A percentile compares a stretch with the other conserved stretches of the same genome.
Evolutionary conservation across 148 eudicot genomes (phyloP).

Genomic region (Rhododendron williamsianum): DNA sequence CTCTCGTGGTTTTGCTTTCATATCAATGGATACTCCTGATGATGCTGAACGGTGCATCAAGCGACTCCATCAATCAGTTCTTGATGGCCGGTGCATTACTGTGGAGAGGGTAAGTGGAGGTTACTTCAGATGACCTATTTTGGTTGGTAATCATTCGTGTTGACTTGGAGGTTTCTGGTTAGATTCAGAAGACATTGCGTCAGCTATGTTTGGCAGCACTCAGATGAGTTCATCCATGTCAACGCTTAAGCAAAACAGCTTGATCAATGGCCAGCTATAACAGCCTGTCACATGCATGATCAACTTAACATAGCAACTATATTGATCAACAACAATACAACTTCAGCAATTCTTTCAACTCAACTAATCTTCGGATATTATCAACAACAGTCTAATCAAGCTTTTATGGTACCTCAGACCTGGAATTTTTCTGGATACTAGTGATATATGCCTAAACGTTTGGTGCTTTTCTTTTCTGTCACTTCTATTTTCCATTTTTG

Average conservation of each 20-base stretch:
- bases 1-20: slow-evolving; percentile 93
- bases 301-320: slow-evolving; percentile 86
- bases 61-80: slow-evolving; percentile 79
- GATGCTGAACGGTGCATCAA: slow-evolving; percentile 86
- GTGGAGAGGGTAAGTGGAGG: slow-evolving; percentile 78
- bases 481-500: slow-evolving; percentile 3
- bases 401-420: slow-evolving; percentile 83
- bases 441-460: slow-evolving; percentile 24
- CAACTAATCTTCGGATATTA: slow-evolving; percentile 94
- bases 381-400: slow-evolving; percentile 81
- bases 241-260: slow-evolving; percentile 71
- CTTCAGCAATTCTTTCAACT: slow-evolving; percentile 86
- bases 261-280: slow-evolving; percentile 92
- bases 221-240: slow-evolving; percentile 90
- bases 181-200: slow-evolving; percentile 85
- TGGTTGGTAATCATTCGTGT: slow-evolving; percentile 35
- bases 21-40: slow-evolving; percentile 66
- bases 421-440: slow-evolving; percentile 38
- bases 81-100: slow-evolving; percentile 90
- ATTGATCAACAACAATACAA: slow-evolving; percentile 96
- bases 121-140: slow-evolving; percentile 21
- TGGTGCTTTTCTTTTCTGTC: slow-evolving; percentile 1
- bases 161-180: slow-evolving; percentile 89
- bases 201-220: slow-evolving; percentile 95
- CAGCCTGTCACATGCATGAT: slow-evolving; percentile 82